Percentiles rank a stretch among this genome's conserved stretches.
phyloP scores from a whole-genome alignment of 345 rosid genomes.

The Erucastrum elatum region DNA sequence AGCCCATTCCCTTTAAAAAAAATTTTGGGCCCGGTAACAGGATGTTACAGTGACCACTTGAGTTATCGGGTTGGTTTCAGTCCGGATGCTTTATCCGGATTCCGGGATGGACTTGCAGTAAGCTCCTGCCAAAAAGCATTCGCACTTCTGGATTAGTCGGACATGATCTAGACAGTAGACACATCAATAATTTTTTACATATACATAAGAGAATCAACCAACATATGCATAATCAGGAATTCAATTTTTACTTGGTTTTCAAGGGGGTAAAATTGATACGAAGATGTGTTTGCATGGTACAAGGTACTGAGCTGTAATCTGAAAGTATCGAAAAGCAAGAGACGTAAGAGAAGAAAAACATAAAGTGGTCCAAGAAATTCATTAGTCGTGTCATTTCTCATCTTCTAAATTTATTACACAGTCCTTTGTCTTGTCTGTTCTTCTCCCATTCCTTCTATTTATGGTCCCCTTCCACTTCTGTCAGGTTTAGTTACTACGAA shows the following conservation, averaged over 20 bases:
- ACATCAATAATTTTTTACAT: neutral
- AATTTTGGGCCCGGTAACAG: too few relatives aligned
- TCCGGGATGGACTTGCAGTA: neutral
- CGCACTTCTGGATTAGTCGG: too few relatives aligned
- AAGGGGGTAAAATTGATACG: neutral
- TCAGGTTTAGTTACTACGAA: neutral
- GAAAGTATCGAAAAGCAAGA: slow-evolving; percentile 6
- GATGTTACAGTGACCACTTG: too few relatives aligned
- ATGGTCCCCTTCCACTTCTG: slow-evolving; percentile 21
- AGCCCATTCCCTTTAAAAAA: too few relatives aligned
- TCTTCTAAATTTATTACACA: slow-evolving; percentile 8
- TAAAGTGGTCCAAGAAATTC: slow-evolving; percentile 22
- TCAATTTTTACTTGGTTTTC: neutral
- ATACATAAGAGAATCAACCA: neutral
- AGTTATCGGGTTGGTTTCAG: too few relatives aligned
- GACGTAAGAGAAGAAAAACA: slow-evolving; percentile 8
- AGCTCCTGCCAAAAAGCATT: neutral
- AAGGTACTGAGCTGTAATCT: neutral
- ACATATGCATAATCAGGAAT: neutral
- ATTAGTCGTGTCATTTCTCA: slow-evolving; percentile 2
- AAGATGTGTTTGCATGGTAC: neutral
- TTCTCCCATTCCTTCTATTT: slow-evolving; percentile 17
- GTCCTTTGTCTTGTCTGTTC: slow-evolving; percentile 12
- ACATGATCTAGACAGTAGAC: neutral
- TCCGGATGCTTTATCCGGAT: too few relatives aligned